Evolutionary conservation across 371 early-diverging fungal genomes (phyloP).

Genomic region (Phascolomyces articulosus): DNA sequence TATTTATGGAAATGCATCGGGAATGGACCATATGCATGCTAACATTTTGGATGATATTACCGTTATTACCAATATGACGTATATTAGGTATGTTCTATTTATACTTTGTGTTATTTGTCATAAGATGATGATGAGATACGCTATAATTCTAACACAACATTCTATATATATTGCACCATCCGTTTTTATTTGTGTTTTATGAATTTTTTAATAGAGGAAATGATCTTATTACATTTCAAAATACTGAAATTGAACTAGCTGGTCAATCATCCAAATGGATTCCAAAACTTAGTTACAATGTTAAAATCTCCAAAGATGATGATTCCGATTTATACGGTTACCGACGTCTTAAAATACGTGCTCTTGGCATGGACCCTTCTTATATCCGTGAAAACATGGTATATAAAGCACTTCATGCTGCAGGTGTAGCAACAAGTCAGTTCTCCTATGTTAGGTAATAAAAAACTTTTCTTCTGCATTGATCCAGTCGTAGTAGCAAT

Average conservation of each 20-base stretch:
- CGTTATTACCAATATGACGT: constrained; percentile 10
- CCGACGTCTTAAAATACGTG: constrained; percentile 31
- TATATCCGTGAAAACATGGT: constrained; percentile 36
- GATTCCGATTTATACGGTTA: constrained; percentile 17
- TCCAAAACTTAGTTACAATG: constrained; percentile 32
- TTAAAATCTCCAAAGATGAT: constrained; percentile 23
- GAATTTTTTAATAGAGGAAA: constrained; percentile 5
- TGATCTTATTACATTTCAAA: constrained; percentile 7
- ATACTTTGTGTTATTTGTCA: not conserved
- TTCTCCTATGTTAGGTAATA: constrained; percentile 26
- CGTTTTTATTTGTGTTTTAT: not conserved
- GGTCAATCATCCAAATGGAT: constrained; percentile 29
- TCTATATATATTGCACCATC: not conserved
- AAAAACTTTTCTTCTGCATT: not conserved
- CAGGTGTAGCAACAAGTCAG: constrained; percentile 28
- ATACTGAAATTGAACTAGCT: constrained; percentile 20
- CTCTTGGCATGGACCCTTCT: constrained; percentile 31
- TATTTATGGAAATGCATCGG: constrained; percentile 15
- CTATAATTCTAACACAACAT: no score
- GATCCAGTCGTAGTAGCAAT: no score
- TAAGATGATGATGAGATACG: no score
- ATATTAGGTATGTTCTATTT: constrained; percentile 10
- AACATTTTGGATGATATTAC: constrained; percentile 3
- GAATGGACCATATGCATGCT: constrained; percentile 17
- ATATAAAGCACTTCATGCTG: constrained; percentile 28